These are phyloP conservation scores for Aurinia saxatilis DNA, from an alignment of 345 rosid genomes.

Conservation along the genomic window DNA sequence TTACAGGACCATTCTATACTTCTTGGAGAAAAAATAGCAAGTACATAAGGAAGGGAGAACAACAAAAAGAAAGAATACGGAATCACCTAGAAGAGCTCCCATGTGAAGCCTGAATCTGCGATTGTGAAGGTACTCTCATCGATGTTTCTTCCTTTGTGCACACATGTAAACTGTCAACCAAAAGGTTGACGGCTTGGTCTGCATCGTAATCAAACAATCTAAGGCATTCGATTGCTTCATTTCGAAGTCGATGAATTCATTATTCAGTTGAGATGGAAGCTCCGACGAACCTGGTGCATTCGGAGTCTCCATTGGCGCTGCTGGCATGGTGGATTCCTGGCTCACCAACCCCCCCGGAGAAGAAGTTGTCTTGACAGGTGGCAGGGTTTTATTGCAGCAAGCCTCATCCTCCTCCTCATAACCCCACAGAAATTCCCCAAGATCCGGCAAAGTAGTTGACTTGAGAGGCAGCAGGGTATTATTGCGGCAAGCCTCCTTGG, in stretches of 20 bases:
- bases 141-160: background rate
- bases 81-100: constrained; percentile 3
- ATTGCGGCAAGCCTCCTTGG: too few relatives aligned
- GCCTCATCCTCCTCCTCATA: too few relatives aligned
- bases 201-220: background rate
- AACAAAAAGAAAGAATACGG: background rate
- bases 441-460: too few relatives aligned
- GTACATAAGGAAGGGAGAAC: background rate
- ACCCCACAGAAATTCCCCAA: too few relatives aligned
- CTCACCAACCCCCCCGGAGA: too few relatives aligned
- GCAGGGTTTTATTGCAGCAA: too few relatives aligned
- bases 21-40: background rate
- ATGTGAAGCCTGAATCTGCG: background rate
- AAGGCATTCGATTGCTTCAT: background rate
- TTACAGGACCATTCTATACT: background rate
- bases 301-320: too few relatives aligned
- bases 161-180: too few relatives aligned
- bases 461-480: too few relatives aligned
- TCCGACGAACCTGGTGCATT: too few relatives aligned
- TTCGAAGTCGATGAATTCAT: background rate
- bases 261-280: background rate
- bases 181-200: background rate
- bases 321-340: too few relatives aligned
- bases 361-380: too few relatives aligned
- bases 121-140: background rate